A percentile compares a stretch with the other conserved stretches of the same genome.
These are phyloP conservation scores for Tetrapisispora fleetii DNA, from an alignment of 805 yeast genomes.

Conservation along the genomic window DNA sequence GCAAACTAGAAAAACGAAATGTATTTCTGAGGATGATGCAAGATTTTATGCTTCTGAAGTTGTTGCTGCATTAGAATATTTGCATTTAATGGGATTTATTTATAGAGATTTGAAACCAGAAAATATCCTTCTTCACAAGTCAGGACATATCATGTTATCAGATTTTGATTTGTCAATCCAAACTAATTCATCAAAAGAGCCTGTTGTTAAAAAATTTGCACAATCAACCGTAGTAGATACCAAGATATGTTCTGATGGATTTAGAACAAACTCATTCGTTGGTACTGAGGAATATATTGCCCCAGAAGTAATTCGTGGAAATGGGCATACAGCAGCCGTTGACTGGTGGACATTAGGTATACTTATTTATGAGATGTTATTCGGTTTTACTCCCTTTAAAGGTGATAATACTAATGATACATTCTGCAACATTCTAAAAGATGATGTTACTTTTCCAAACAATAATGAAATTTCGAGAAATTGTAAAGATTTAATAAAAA, in stretches of 20 bases:
- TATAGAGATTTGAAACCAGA: slow-evolving; percentile 96
- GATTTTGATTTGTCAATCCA: slow-evolving; percentile 95
- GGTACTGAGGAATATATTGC: slow-evolving; percentile 99
- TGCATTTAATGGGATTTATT: slow-evolving; percentile 94
- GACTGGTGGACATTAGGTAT: slow-evolving; percentile 99
- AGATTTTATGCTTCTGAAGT: slow-evolving; percentile 94
- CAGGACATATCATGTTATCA: slow-evolving; percentile 96
- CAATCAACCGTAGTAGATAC: slow-evolving; percentile 56
- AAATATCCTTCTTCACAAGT: slow-evolving; percentile 84
- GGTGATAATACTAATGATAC: slow-evolving; percentile 85
- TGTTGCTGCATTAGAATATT: slow-evolving; percentile 89
- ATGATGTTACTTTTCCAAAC: slow-evolving; percentile 74
- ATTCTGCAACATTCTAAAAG: slow-evolving; percentile 75
- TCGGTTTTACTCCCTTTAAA: slow-evolving; percentile 93
- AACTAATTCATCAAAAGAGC: slow-evolving; percentile 65
- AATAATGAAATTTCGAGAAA: slow-evolving; percentile 53
- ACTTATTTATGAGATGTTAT: slow-evolving; percentile 85
- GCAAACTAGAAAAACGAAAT: slow-evolving; percentile 80
- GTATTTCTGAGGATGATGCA: slow-evolving; percentile 82
- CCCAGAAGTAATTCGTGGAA: slow-evolving; percentile 94
- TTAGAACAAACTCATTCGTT: slow-evolving; percentile 94
- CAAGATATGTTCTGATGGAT: slow-evolving; percentile 89
- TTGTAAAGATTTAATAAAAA: slow-evolving; percentile 73
- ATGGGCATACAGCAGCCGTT: slow-evolving; percentile 95
- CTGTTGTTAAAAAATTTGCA: slow-evolving; percentile 31